A percentile compares a stretch with the other conserved stretches of the same genome.
Conservation (phyloP, 371 early-diverging fungal genomes). For the Smittium mucronatum region DNA sequence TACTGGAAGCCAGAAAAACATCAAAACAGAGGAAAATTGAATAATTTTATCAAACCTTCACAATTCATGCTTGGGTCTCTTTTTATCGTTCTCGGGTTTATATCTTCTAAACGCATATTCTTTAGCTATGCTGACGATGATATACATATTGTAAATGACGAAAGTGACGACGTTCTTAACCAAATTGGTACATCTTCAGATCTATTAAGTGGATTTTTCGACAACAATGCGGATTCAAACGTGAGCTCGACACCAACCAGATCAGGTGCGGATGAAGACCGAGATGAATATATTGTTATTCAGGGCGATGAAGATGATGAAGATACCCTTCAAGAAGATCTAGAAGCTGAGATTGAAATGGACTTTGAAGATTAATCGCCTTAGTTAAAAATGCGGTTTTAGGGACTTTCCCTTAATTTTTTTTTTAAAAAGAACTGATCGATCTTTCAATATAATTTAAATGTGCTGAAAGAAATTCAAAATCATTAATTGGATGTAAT, state of each 20-base stretch:
- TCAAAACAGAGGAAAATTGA: not conserved
- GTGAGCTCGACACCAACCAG: not conserved
- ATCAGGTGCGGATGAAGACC: not conserved
- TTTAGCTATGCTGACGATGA: not conserved
- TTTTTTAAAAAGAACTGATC: not conserved
- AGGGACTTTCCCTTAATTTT: not conserved
- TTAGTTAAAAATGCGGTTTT: not conserved
- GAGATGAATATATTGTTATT: slow-evolving; percentile 9
- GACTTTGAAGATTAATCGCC: not conserved
- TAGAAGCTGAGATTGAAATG: slow-evolving; percentile 7
- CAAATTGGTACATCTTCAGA: slow-evolving; percentile 3
- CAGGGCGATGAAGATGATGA: slow-evolving; percentile 5
- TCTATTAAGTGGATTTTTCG: slow-evolving; percentile 2
- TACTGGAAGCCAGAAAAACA: not conserved
- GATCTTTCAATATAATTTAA: not conserved
- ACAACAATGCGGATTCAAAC: slow-evolving; percentile 2
- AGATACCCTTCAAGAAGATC: slow-evolving; percentile 14
- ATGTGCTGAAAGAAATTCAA: slow-evolving; percentile 2
- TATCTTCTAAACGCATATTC: slow-evolving; percentile 2
- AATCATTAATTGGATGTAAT: not conserved
- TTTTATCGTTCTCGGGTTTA: not conserved
- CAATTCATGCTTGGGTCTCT: slow-evolving; percentile 4
- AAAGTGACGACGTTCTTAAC: not conserved
- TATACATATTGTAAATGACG: not conserved
- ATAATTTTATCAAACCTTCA: not conserved